Evolutionary conservation across 2,329 filamentous ascomycete species (phyloP), one percentile per base, ranked within the genome.

Genomic region (Plectosphaerella sp.): DNA sequence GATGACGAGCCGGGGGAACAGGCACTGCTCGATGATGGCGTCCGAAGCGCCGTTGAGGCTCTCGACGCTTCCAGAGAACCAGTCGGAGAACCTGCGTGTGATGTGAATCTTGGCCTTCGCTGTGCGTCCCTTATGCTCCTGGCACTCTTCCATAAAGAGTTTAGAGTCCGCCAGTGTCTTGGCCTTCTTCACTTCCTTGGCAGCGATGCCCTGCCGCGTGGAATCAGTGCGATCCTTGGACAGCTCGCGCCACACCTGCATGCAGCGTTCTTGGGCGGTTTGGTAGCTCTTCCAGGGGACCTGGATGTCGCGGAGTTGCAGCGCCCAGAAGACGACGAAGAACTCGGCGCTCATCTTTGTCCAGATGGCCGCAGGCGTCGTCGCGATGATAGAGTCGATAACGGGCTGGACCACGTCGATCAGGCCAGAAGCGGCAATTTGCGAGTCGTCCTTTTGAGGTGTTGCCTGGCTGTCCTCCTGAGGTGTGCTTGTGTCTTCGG

Each of bases 251-350:
- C 87, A 80, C 62, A 87, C 84, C 51, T 82, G 83, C 59, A 86
- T 82, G 20, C 91, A 75, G 9, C 84, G 79, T 18, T 83, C 81
- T 36, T 86, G 84, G 64, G 95, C 91, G 15, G 84, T 80, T 47
- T 88, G 80, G 65, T 99, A 99, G 54, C 87, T 88, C 35, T 84
- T 79, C 55, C 83, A 83, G 1, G 89, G 89, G 57, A 92, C 84
- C 52, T 83, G 82, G 52, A 97, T 76, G 65, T 99, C 93, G 45
- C 88, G 85, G 3, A 95, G 79, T 25, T 91, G 86, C 12, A 97
- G 77, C 48, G 92, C 87, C 94, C 94, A 99, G 70, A 99, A 99
- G 0, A 88, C 89, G 43, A 89, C 83, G 63, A 91, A 97, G 66
- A 97, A 93, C 28, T 89, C 84, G 1, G 91, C 78, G 43, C 84